Evolutionary conservation across 2,329 filamentous ascomycete genomes (phyloP), one percentile per base, ranked within the genome.

Genomic region (Neofusicoccum sp.): DNA sequence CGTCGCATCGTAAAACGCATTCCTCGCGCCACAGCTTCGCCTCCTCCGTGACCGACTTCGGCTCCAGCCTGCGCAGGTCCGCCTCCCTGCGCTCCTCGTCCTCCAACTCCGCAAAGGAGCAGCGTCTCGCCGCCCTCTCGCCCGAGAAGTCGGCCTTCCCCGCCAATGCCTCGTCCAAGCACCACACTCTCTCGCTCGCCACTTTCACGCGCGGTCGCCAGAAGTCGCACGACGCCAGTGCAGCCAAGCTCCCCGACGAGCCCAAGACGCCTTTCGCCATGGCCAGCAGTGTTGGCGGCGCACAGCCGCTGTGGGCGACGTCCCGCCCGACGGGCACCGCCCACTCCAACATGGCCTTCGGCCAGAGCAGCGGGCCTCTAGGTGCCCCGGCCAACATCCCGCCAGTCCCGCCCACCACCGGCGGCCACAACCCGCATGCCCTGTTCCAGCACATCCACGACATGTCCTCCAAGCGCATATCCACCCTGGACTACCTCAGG

Each of bases 401-500:
- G 1, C 66, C 69, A 5, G 70, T 72, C 11, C 48, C 43, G 2
- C 51, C 67, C 65, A 43, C 74, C 68, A 60, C 69, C 68, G 62
- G 72, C 71, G 64, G 78, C 53, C 63, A 68, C 72, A 84, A 81
- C 65, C 83, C 84, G 7, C 76, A 80, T 62, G 77, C 80, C 49
- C 79, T 87, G 60, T 87, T 85, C 71, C 81, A 86, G 66, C 83
- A 86, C 65, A 86, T 99, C 63, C 90, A 93, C 61, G 93, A 98
- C 63, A 85, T 91, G 68, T 89, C 91, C 38, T 88, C 89, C 62
- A 99, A 99, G 80, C 85, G 95, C 67, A 96, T 99, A 79, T 92
- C 91, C 1, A 98, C 95, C 0, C 76, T 99, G 43, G 91, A 96
- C 69, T 99, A 99, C 72, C 76, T 99, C 65, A 86, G 93, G 64